These are phyloP conservation scores for Fraxinus angustifolia DNA, from an alignment of 305 asterid genomes.

Conservation along the genomic window DNA sequence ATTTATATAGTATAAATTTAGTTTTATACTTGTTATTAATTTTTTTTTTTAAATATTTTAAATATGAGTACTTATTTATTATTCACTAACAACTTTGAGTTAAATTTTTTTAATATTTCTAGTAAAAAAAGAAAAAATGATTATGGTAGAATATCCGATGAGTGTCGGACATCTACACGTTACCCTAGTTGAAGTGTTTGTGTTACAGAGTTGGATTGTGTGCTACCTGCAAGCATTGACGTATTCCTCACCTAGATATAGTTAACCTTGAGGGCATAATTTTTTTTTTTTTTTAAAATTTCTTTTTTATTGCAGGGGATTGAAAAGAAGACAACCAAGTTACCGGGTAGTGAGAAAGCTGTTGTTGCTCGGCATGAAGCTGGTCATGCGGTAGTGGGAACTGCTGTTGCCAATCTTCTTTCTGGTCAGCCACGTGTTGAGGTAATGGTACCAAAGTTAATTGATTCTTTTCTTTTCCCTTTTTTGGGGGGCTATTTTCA, in stretches of 20 bases:
- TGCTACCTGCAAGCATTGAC: neutral
- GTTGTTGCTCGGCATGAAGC: constrained; percentile 99
- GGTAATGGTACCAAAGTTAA: constrained; percentile 42
- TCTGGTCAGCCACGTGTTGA: constrained; percentile 95
- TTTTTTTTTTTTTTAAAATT: constrained; percentile 22
- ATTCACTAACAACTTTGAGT: no score
- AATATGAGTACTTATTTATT: neutral
- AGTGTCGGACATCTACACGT: no score
- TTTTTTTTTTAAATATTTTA: no score
- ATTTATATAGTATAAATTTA: no score
- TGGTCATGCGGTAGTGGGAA: constrained; percentile 99
- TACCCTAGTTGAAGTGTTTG: no score
- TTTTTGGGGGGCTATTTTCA: constrained; percentile 1
- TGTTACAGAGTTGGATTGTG: neutral
- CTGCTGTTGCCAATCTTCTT: constrained; percentile 96
- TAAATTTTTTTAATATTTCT: no score
- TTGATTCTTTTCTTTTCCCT: neutral
- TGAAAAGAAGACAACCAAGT: constrained; percentile 91
- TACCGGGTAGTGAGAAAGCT: constrained; percentile 93
- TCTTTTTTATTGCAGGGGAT: constrained; percentile 64
- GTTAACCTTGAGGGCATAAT: constrained; percentile 8
- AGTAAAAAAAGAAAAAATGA: neutral
- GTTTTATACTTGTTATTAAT: no score
- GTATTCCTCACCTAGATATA: neutral
- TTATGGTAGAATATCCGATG: neutral